Evolutionary conservation across 2,329 filamentous ascomycete genomes (phyloP).

Genomic region (Phialophora expanda): DNA sequence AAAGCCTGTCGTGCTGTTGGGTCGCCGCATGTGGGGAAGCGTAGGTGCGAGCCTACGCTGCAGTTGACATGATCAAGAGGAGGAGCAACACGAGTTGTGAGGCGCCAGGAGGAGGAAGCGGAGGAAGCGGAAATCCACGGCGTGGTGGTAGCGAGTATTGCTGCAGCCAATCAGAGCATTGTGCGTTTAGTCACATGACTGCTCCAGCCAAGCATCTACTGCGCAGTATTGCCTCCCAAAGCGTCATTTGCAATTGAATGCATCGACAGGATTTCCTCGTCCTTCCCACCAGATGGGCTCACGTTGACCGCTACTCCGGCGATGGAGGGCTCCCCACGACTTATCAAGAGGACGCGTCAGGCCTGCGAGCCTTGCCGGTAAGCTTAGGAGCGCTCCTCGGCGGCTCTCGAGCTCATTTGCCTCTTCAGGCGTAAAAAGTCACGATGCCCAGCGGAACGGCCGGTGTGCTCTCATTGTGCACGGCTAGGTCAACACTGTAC

Average conservation of each 20-base stretch:
- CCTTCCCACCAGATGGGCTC: neutral
- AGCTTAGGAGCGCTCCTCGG: constrained; percentile 10
- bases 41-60: neutral
- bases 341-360: constrained; percentile 33
- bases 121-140: neutral
- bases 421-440: constrained; percentile 44
- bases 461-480: constrained; percentile 44
- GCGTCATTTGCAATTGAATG: neutral
- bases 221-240: neutral
- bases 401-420: neutral
- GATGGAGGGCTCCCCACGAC: constrained; percentile 12
- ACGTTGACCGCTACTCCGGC: neutral
- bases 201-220: neutral
- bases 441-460: constrained; percentile 44
- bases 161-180: neutral
- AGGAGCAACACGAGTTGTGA: neutral
- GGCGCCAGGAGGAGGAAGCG: neutral
- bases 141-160: too few relatives aligned
- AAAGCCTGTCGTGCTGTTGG: constrained; percentile 1
- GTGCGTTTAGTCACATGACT: neutral
- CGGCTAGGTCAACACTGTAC: constrained; percentile 44
- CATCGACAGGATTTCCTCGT: neutral
- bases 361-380: constrained; percentile 46
- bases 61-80: neutral
- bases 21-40: neutral